phyloP scores from a whole-genome alignment of 495 filamentous ascomycete genomes.

The Penicillium canariense region DNA sequence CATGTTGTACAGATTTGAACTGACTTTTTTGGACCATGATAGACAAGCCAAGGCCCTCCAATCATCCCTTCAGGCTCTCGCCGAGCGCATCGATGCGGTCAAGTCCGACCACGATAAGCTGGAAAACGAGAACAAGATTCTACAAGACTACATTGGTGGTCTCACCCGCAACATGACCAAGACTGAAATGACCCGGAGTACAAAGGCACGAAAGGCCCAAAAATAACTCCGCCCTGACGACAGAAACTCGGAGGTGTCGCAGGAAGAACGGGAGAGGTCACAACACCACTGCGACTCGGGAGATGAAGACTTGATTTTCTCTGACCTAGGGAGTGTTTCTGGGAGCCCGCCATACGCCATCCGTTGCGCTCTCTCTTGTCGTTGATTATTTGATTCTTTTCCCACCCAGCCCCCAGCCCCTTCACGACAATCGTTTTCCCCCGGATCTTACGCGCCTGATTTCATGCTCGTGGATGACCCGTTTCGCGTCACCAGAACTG shows the following conservation, averaged over 20 bases:
- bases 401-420: background rate
- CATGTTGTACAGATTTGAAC: background rate
- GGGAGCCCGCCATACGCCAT: constrained; percentile 6
- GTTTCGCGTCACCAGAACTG: background rate
- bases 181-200: constrained; percentile 45
- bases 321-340: constrained; percentile 4
- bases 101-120: constrained; percentile 92
- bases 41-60: constrained; percentile 89
- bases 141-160: constrained; percentile 76
- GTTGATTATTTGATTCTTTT: constrained; percentile 7
- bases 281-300: constrained; percentile 8
- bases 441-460: background rate
- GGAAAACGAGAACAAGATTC: constrained; percentile 88
- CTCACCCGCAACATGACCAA: constrained; percentile 54
- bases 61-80: constrained; percentile 79
- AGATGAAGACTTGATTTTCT: background rate
- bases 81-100: constrained; percentile 91
- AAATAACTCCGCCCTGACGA: constrained; percentile 29
- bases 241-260: constrained; percentile 4
- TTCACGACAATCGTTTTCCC: constrained; percentile 7
- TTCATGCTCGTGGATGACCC: background rate
- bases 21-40: background rate
- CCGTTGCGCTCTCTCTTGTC: constrained; percentile 1
- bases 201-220: constrained; percentile 45
- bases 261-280: constrained; percentile 1